Conservation (phyloP, 495 filamentous ascomycete genomes). For the Neurospora cerealis region DNA sequence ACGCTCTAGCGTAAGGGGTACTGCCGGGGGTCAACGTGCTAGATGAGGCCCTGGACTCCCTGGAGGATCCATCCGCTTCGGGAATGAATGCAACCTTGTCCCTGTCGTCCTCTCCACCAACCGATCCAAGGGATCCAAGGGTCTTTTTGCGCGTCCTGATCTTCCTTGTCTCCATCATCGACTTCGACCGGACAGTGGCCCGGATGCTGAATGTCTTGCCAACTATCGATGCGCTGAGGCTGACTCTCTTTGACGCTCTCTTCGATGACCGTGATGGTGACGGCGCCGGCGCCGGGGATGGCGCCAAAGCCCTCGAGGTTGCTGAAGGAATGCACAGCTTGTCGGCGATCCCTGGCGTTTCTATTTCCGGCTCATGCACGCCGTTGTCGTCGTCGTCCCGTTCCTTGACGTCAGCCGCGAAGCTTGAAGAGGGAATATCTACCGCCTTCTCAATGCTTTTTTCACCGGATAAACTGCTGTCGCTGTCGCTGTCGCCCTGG, state of each 20-base stretch:
- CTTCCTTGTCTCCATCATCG: not conserved
- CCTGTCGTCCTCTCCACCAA: not conserved
- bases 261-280: not conserved
- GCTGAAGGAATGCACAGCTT: not conserved
- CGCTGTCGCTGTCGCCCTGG: slow-evolving; percentile 27
- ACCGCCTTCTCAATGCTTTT: not conserved
- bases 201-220: slow-evolving; percentile 31
- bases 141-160: slow-evolving; percentile 26
- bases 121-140: slow-evolving; percentile 1
- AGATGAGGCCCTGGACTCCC: not conserved
- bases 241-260: not conserved
- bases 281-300: not conserved
- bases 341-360: not conserved
- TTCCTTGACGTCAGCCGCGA: not conserved
- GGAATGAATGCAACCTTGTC: slow-evolving; percentile 12
- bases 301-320: not conserved
- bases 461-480: not conserved
- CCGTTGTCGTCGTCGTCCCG: not conserved
- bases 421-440: not conserved
- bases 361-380: not conserved
- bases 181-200: slow-evolving; percentile 15
- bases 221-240: slow-evolving; percentile 10
- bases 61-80: slow-evolving; percentile 5
- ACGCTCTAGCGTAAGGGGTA: not conserved
- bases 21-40: not conserved